phyloP scores from a whole-genome alignment of 1,139 yeast genomes.

The Martiniozyma asiatica region DNA sequence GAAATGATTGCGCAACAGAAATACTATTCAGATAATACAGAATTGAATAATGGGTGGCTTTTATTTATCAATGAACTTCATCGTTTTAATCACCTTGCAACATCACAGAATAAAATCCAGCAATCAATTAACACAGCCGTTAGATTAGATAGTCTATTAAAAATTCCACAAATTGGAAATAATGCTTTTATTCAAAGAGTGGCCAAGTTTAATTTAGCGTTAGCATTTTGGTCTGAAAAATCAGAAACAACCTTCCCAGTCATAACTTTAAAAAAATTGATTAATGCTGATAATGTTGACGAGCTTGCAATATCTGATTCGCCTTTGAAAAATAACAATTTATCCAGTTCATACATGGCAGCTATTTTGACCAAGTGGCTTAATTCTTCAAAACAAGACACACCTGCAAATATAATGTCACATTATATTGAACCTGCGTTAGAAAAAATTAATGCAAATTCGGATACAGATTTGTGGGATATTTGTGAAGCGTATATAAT shows the following conservation, averaged over 20 bases:
- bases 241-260: conserved; percentile 45
- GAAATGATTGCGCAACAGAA: conserved; percentile 21
- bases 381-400: conserved; percentile 56
- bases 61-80: conserved; percentile 30
- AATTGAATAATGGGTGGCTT: conserved; percentile 10
- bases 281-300: conserved; percentile 11
- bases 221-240: conserved; percentile 42
- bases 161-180: conserved; percentile 12
- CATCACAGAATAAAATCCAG: conserved; percentile 29
- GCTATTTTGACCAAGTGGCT: conserved; percentile 51
- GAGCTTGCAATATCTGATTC: no score
- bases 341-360: conserved; percentile 6
- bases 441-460: conserved; percentile 4
- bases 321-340: no score
- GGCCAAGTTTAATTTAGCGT: conserved; percentile 39
- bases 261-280: conserved; percentile 30
- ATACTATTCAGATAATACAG: neutral
- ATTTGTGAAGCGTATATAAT: conserved; percentile 32
- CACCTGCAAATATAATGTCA: conserved; percentile 44
- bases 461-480: conserved; percentile 8
- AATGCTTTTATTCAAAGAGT: conserved; percentile 19
- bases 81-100: conserved; percentile 30
- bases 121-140: conserved; percentile 40
- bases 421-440: conserved; percentile 38
- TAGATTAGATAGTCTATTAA: conserved; percentile 29